Evolutionary conservation across 2,329 filamentous ascomycete genomes (phyloP).

Genomic region (Cytospora schulzeri): DNA sequence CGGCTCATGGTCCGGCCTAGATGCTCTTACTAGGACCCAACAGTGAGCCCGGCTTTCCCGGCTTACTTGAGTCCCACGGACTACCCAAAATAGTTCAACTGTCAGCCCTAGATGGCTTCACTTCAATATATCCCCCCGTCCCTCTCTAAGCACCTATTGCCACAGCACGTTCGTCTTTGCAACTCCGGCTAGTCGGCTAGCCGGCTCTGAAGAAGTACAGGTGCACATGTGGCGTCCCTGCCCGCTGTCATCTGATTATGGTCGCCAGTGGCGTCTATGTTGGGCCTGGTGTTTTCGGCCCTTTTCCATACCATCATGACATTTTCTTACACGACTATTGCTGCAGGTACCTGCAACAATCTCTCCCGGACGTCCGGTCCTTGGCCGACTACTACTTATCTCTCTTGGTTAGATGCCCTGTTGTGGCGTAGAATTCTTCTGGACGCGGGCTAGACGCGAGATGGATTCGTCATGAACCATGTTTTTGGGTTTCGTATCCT

Average conservation of each 20-base stretch:
- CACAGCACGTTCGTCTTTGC: neutral
- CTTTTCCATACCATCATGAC: neutral
- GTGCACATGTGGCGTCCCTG: neutral
- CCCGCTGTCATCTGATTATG: neutral
- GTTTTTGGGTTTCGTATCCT: neutral
- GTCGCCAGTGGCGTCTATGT: neutral
- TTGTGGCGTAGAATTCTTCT: neutral
- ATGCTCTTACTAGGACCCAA: neutral
- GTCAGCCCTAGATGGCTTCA: conserved; percentile 5
- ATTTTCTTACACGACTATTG: conserved; percentile 2
- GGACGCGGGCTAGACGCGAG: neutral
- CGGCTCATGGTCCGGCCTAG: conserved; percentile 2
- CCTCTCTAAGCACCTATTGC: too few relatives aligned
- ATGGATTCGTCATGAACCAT: conserved; percentile 2
- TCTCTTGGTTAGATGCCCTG: neutral
- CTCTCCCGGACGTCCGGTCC: conserved; percentile 18
- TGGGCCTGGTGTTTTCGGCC: neutral
- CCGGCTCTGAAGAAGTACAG: neutral
- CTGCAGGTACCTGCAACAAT: conserved; percentile 9
- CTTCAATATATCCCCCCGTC: too few relatives aligned
- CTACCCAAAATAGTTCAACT: conserved; percentile 13
- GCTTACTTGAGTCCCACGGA: neutral
- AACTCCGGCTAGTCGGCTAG: neutral
- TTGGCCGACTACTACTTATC: neutral
- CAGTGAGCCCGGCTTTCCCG: neutral